Evolutionary conservation across 495 filamentous ascomycete species (phyloP).

Genomic region (Annulohypoxylon moriforme): DNA sequence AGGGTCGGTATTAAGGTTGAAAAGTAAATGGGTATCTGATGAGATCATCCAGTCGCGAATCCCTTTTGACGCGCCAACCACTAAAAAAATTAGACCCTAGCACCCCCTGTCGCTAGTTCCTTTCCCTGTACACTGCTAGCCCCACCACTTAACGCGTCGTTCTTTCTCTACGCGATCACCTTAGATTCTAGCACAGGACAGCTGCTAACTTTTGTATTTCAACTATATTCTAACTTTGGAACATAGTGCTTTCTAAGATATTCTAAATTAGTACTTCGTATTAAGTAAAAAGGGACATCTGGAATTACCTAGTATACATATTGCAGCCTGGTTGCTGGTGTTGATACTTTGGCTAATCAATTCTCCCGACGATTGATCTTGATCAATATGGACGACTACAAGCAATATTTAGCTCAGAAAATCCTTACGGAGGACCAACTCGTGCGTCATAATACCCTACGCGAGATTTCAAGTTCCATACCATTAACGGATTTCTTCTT

Average conservation of each 20-base stretch:
- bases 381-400: slow-evolving; percentile 67
- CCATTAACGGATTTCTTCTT: slow-evolving; percentile 12
- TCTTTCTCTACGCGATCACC: slow-evolving; percentile 31
- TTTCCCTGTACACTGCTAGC: slow-evolving; percentile 16
- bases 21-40: slow-evolving; percentile 6
- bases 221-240: no score
- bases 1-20: background rate
- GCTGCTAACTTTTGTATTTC: slow-evolving; percentile 4
- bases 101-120: slow-evolving; percentile 15
- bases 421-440: slow-evolving; percentile 81
- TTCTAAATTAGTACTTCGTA: no score
- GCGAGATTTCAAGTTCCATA: slow-evolving; percentile 3
- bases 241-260: no score
- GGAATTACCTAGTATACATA: background rate
- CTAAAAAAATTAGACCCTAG: slow-evolving; percentile 29
- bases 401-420: slow-evolving; percentile 75
- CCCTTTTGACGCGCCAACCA: slow-evolving; percentile 20
- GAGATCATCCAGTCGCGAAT: slow-evolving; percentile 42
- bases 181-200: background rate
- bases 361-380: background rate
- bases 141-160: slow-evolving; percentile 52
- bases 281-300: background rate
- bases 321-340: slow-evolving; percentile 8
- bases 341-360: background rate
- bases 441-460: slow-evolving; percentile 59